These are phyloP conservation scores for Ensete glaucum DNA, from an alignment of 176 grass and related monocot species.

Conservation along the genomic window DNA sequence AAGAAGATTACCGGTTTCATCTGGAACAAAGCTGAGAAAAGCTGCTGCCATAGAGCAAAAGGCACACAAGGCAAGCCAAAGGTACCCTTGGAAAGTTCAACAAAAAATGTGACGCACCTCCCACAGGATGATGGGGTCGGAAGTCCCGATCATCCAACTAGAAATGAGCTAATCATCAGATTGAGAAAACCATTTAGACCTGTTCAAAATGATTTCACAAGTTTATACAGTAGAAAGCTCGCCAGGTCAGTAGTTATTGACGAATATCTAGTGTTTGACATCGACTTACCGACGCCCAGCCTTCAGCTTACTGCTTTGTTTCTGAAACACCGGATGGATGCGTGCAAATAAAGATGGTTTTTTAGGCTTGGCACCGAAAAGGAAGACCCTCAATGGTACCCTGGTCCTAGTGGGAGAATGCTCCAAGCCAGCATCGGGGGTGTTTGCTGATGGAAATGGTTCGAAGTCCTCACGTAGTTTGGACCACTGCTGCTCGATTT, in stretches of 20 bases:
- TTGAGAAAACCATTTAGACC: background rate
- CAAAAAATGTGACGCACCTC: too few relatives aligned
- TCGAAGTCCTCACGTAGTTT: conserved; percentile 25
- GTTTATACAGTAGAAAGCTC: background rate
- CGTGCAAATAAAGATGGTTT: conserved; percentile 49
- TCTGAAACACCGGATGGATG: conserved; percentile 56
- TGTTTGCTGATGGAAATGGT: conserved; percentile 20
- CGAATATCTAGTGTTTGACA: background rate
- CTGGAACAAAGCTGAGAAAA: too few relatives aligned
- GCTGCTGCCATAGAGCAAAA: too few relatives aligned
- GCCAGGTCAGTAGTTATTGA: background rate
- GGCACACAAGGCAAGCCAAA: background rate
- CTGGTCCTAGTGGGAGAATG: conserved; percentile 47
- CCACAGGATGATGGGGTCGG: background rate
- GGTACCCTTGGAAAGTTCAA: background rate
- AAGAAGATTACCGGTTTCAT: too few relatives aligned
- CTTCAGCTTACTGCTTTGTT: conserved; percentile 53
- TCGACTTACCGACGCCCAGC: background rate
- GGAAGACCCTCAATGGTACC: conserved; percentile 63
- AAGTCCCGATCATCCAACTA: background rate
- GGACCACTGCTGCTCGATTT: conserved; percentile 41
- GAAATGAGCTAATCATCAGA: background rate
- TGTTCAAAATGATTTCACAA: background rate
- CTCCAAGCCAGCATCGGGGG: conserved; percentile 32
- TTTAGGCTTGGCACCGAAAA: conserved; percentile 64